A percentile compares a stretch with the other conserved stretches of the same genome.
Conservation (phyloP, 495 filamentous ascomycete species). For the Bombardia bombarda region DNA sequence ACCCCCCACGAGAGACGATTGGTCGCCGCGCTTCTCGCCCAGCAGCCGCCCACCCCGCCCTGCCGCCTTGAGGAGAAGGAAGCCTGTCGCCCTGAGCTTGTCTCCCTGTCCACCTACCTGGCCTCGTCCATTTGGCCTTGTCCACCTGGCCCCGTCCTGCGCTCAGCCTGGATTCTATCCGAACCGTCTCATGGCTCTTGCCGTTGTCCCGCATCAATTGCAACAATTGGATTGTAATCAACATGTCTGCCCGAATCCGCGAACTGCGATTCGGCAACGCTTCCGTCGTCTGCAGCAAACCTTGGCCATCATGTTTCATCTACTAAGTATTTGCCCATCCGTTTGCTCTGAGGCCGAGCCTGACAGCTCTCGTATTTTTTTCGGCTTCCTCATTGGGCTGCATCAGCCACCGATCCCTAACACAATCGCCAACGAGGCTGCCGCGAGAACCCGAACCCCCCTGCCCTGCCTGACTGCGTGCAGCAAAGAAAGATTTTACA, state of each 20-base stretch:
- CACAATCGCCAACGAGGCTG: constrained; percentile 8
- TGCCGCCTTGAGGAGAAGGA: too few relatives aligned
- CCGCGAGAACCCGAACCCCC: constrained; percentile 4
- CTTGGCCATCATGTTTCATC: constrained; percentile 11
- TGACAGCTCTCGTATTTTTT: background rate
- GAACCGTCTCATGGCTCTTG: too few relatives aligned
- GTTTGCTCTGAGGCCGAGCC: background rate
- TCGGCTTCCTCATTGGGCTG: constrained; percentile 4
- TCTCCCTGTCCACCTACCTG: too few relatives aligned
- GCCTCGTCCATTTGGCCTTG: too few relatives aligned
- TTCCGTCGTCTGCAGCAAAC: constrained; percentile 12
- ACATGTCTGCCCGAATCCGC: constrained; percentile 21
- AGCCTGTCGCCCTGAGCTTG: too few relatives aligned
- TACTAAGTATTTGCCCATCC: constrained; percentile 1
- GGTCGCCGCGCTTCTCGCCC: constrained; percentile 2
- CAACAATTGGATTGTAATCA: background rate
- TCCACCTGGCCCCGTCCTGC: too few relatives aligned
- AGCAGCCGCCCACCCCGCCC: background rate
- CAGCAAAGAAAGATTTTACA: too few relatives aligned
- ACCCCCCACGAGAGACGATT: constrained; percentile 10
- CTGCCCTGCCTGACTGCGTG: too few relatives aligned
- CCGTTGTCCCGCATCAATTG: background rate
- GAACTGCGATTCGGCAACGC: constrained; percentile 7
- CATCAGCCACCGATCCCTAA: background rate
- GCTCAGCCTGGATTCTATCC: too few relatives aligned